These are phyloP conservation scores for Dipsacomyces acuminosporus DNA, from an alignment of 371 early-diverging fungal species.

Conservation along the genomic window DNA sequence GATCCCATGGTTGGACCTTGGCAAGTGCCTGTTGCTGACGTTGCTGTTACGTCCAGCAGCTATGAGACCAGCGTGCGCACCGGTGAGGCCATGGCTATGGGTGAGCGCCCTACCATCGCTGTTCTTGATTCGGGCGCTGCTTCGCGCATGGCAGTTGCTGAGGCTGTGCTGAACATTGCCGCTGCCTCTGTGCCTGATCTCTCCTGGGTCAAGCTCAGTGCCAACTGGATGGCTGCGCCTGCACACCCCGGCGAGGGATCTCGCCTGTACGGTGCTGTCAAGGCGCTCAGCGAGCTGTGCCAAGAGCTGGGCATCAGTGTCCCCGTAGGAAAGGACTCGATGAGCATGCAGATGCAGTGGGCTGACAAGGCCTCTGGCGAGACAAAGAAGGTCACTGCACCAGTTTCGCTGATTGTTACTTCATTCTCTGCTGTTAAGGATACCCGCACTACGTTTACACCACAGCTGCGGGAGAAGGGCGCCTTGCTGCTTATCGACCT, in stretches of 20 bases:
- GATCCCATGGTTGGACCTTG: constrained; percentile 97
- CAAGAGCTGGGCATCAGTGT: constrained; percentile 86
- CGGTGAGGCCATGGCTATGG: constrained; percentile 97
- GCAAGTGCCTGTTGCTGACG: constrained; percentile 96
- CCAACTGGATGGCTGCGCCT: constrained; percentile 98
- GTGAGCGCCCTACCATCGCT: constrained; percentile 89
- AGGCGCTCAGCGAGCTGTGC: constrained; percentile 91
- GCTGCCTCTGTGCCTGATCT: constrained; percentile 76
- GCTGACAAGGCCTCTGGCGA: constrained; percentile 48
- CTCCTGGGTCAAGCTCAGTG: constrained; percentile 74
- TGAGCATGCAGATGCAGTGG: constrained; percentile 98
- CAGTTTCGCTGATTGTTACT: constrained; percentile 85
- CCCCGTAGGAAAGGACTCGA: constrained; percentile 98
- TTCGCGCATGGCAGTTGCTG: constrained; percentile 93
- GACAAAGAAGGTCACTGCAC: constrained; percentile 68
- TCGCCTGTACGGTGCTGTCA: constrained; percentile 86
- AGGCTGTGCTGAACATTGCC: constrained; percentile 82
- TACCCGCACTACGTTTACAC: constrained; percentile 80
- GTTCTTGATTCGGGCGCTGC: constrained; percentile 75
- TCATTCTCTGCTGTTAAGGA: constrained; percentile 85
- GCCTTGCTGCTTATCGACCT: constrained; percentile 78
- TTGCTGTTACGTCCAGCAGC: constrained; percentile 78
- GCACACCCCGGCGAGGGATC: constrained; percentile 87
- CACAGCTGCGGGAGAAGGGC: constrained; percentile 59
- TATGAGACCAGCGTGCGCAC: constrained; percentile 54